Evolutionary conservation across 306 rosid genomes (phyloP), one percentile per base, ranked within the genome.

Genomic region (Canavalia gladiata): DNA sequence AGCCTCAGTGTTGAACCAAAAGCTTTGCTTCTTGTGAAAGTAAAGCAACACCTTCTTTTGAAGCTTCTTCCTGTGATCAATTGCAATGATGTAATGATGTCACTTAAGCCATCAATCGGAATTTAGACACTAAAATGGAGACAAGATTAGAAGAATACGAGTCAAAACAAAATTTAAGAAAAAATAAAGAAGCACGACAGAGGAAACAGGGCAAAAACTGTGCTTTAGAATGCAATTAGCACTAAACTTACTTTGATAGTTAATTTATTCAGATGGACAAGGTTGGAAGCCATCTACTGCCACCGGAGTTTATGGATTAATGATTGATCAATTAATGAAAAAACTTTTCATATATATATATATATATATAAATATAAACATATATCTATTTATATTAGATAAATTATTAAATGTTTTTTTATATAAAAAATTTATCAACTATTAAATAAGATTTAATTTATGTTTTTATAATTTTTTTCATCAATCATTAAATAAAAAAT

Each of bases 21-120:
- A 86, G 89, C 91, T 90, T 83, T 93, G 90, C 88, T 89, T 91
- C 86, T 91, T 94, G 78, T 91, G 91, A 79, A 91, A 94, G 81
- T 87, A 91, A 52, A 89, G 92, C 45, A 94, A 82, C 94, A 87
- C 87, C 72, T 85, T 91, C 84, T 91, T 93, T 79, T 92, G 90
- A 5, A 90, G 92, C 45, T 89, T 90, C 88, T 92, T 90, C 84
- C 92, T 81, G 81, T 90, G 90, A 68, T 88, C 88, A 82, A 90
- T 94, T 49, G 2, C 5, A 52, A 52, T 52, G 58, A 4, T n/a
- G 25, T 9, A 90, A 66, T 91, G 89, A 78, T 93, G 97, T 11
- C 91, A 80, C 67, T 89, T 89, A 72, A 90, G 84, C 49, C 93
- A 70, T 90, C 94, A 72, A 93, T 89, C 86, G 88, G 76, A 35